These are phyloP conservation scores for Vishniacozyma victoriae DNA, from an alignment of 768 basidiomycete species.

Conservation along the genomic window DNA sequence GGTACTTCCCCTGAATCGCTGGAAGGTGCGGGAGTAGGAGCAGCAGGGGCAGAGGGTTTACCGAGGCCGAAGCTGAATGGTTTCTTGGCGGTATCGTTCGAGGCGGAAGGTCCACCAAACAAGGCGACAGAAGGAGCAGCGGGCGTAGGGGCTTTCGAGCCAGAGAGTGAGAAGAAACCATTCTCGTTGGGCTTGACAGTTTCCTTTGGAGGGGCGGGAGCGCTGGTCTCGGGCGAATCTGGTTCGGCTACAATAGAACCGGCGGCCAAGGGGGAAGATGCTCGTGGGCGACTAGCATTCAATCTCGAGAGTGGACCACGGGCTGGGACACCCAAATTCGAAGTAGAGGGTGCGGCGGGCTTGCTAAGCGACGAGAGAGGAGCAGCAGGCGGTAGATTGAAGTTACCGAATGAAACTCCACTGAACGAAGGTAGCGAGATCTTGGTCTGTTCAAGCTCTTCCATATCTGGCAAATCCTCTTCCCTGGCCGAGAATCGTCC, in stretches of 20 bases:
- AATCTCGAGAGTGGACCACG: constrained; percentile 22
- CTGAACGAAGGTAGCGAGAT: constrained; percentile 30
- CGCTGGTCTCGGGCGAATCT: constrained; percentile 25
- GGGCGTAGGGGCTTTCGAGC: not conserved
- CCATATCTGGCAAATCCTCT: constrained; percentile 40
- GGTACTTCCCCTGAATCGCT: constrained; percentile 5
- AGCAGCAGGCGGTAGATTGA: no score
- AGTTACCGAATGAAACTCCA: constrained; percentile 21
- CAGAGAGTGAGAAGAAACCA: constrained; percentile 13
- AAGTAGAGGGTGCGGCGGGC: constrained; percentile 1
- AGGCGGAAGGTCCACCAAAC: not conserved
- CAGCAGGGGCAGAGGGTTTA: constrained; percentile 7
- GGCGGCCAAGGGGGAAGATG: constrained; percentile 38
- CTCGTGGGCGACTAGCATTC: constrained; percentile 25
- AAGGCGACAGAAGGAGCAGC: constrained; percentile 1
- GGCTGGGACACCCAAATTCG: constrained; percentile 3
- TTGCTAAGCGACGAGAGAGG: not conserved
- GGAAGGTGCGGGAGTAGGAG: not conserved
- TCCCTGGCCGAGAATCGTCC: constrained; percentile 40
- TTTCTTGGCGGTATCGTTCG: constrained; percentile 8
- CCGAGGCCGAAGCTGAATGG: constrained; percentile 15
- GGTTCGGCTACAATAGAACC: constrained; percentile 34
- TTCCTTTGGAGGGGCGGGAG: constrained; percentile 3
- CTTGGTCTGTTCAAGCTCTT: constrained; percentile 33
- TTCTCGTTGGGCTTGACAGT: constrained; percentile 1